Conservation (phyloP, 176 grass and related monocot genomes). For the Dactylis glomerata region DNA sequence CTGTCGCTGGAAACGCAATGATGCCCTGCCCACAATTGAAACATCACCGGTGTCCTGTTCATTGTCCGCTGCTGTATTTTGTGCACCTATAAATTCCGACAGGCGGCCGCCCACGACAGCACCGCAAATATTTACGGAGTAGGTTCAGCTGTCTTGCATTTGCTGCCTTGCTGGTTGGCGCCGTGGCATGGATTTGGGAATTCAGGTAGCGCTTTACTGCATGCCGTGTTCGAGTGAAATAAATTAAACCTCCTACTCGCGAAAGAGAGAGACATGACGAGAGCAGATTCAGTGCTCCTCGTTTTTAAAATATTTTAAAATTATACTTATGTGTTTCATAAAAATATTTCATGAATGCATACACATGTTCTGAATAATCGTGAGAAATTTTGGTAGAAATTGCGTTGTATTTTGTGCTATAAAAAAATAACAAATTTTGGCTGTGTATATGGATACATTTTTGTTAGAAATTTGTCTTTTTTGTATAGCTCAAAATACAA, state of each 20-base stretch:
- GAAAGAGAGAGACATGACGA: background rate
- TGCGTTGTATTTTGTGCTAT: too few relatives aligned
- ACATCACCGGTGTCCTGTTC: background rate
- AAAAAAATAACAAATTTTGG: too few relatives aligned
- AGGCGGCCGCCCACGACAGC: background rate
- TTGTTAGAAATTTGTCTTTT: too few relatives aligned
- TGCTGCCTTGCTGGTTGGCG: background rate
- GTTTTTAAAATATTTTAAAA: too few relatives aligned
- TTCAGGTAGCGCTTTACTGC: background rate
- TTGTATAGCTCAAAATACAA: too few relatives aligned
- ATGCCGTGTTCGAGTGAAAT: background rate
- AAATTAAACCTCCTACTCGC: background rate
- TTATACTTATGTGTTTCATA: too few relatives aligned
- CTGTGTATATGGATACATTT: too few relatives aligned
- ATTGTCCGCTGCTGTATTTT: background rate
- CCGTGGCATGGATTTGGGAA: background rate
- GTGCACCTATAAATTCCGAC: background rate
- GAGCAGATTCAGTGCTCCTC: too few relatives aligned
- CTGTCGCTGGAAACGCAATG: background rate
- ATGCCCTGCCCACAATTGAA: background rate
- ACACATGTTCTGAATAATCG: too few relatives aligned
- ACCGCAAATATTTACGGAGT: background rate
- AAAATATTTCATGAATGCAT: too few relatives aligned
- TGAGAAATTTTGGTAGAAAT: too few relatives aligned
- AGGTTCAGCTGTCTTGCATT: background rate